A percentile compares a stretch with the other conserved stretches of the same genome.
These are phyloP conservation scores for Pisolithus tinctorius DNA, from an alignment of 768 basidiomycete genomes.

Conservation along the genomic window DNA sequence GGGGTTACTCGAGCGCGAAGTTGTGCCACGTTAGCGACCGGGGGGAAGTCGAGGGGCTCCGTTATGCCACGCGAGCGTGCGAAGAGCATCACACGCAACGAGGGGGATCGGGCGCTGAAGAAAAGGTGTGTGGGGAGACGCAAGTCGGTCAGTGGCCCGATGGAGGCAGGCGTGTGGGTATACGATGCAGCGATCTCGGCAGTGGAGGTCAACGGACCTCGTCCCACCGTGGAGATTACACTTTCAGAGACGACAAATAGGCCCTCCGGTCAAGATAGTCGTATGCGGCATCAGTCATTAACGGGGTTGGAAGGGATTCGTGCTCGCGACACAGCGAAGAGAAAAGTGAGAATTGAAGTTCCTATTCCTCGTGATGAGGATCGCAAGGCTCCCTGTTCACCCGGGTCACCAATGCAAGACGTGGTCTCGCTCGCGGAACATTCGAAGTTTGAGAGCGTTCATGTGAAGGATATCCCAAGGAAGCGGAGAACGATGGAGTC, in stretches of 20 bases:
- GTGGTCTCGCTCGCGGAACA: not conserved
- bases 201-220: constrained; percentile 24
- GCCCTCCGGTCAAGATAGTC: not conserved
- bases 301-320: constrained; percentile 12
- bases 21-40: constrained; percentile 23
- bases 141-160: constrained; percentile 34
- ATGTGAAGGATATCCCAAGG: constrained; percentile 1
- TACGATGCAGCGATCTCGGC: constrained; percentile 47
- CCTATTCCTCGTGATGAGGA: constrained; percentile 7
- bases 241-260: constrained; percentile 6
- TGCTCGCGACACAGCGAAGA: constrained; percentile 4
- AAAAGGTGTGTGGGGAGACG: constrained; percentile 50
- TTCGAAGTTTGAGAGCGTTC: not conserved
- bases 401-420: not conserved
- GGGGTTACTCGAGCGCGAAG: constrained; percentile 27
- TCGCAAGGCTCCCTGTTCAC: not conserved
- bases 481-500: constrained; percentile 5
- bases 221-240: constrained; percentile 16
- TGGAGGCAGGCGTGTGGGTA: constrained; percentile 35
- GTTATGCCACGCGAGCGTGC: not conserved
- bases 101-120: constrained; percentile 36
- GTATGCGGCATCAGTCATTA: constrained; percentile 22
- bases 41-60: constrained; percentile 10
- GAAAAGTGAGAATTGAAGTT: constrained; percentile 15
- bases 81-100: constrained; percentile 3